A percentile compares a stretch with the other conserved stretches of the same genome.
Conservation (phyloP, 2,329 filamentous ascomycete genomes). For the Allantophomopsis cytisporea region DNA sequence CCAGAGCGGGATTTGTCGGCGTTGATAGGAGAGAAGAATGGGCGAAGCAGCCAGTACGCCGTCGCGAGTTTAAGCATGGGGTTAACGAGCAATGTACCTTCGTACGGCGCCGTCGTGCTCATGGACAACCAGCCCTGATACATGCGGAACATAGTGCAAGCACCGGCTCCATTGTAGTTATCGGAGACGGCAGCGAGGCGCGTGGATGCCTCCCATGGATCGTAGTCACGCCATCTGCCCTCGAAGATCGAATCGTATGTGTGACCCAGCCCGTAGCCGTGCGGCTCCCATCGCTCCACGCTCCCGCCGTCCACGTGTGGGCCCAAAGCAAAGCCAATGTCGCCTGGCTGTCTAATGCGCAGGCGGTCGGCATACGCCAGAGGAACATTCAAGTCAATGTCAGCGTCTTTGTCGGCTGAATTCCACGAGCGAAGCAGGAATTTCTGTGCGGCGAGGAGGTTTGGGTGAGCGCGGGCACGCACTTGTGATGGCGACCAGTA, state of each 20-base stretch:
- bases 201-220: conserved; percentile 66
- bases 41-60: conserved; percentile 68
- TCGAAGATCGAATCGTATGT: conserved; percentile 64
- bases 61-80: conserved; percentile 64
- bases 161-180: conserved; percentile 68
- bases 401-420: conserved; percentile 18
- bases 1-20: conserved; percentile 17
- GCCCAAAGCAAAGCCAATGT: conserved; percentile 56
- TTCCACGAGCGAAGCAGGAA: conserved; percentile 52
- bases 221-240: conserved; percentile 69
- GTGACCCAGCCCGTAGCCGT: conserved; percentile 49
- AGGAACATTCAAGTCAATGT: conserved; percentile 38
- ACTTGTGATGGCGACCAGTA: conserved; percentile 64
- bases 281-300: conserved; percentile 60
- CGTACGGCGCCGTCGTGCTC: conserved; percentile 54
- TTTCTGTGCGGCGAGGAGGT: conserved; percentile 44
- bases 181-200: conserved; percentile 58
- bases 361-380: conserved; percentile 53
- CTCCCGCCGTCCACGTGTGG: conserved; percentile 64
- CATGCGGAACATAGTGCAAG: conserved; percentile 75
- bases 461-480: conserved; percentile 51
- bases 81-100: conserved; percentile 75
- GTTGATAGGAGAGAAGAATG: conserved; percentile 56
- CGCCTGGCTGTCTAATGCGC: conserved; percentile 57
- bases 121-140: conserved; percentile 85